phyloP scores from a whole-genome alignment of 495 filamentous ascomycete genomes.

The Neurospora hispaniola region DNA sequence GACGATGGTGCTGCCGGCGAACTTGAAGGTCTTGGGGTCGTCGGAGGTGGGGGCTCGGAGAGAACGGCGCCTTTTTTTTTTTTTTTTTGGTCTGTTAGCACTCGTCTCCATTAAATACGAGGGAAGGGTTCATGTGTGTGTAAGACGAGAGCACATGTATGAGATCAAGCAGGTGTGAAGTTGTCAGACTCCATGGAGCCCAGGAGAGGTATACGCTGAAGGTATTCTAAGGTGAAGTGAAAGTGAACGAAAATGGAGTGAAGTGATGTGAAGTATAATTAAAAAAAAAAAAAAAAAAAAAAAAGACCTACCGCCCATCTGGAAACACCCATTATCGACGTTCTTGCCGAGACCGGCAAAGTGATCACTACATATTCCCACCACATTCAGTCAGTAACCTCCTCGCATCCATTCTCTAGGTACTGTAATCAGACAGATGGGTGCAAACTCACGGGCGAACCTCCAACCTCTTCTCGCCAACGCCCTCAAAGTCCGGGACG shows the following conservation, averaged over 20 bases:
- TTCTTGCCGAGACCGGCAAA: constrained; percentile 37
- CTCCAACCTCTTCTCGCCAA: constrained; percentile 56
- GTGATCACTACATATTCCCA: constrained; percentile 26
- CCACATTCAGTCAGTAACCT: too few species aligned
- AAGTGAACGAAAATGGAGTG: too few species aligned
- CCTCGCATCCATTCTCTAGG: too few species aligned
- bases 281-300: too few species aligned
- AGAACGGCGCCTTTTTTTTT: constrained; percentile 65
- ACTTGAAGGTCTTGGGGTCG: constrained; percentile 44
- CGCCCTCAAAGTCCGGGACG: constrained; percentile 62
- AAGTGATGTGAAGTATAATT: background rate
- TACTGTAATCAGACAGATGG: too few species aligned
- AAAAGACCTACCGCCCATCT: constrained; percentile 44
- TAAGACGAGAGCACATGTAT: too few species aligned
- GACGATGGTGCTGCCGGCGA: constrained; percentile 62
- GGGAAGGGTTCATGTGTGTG: too few species aligned
- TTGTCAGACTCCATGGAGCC: too few species aligned
- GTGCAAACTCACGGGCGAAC: constrained; percentile 35
- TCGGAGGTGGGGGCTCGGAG: constrained; percentile 53
- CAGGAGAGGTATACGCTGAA: too few species aligned
- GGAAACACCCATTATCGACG: constrained; percentile 36
- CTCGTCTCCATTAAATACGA: too few species aligned
- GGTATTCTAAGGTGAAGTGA: too few species aligned
- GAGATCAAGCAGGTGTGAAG: too few species aligned
- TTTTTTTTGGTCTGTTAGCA: background rate